Evolutionary conservation across 2,329 filamentous ascomycete genomes (phyloP).

Genomic region (Exserohilum rostratum): DNA sequence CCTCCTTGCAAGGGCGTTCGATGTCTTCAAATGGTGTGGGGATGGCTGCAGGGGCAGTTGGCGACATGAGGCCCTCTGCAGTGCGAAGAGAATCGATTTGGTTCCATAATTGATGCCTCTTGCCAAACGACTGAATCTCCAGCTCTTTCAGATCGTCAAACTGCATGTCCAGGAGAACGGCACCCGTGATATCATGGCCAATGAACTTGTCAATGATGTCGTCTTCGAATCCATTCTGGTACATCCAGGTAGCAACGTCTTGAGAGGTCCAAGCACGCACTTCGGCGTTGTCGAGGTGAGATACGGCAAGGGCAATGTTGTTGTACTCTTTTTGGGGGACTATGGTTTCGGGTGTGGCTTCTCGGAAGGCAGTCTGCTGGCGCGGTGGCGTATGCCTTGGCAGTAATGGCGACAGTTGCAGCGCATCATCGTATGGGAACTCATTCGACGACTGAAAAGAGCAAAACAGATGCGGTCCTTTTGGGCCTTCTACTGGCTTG

Average conservation of each 20-base stretch:
- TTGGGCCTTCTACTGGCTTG: constrained; percentile 77
- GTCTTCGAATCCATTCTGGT: constrained; percentile 78
- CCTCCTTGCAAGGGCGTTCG: constrained; percentile 52
- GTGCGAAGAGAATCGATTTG: constrained; percentile 73
- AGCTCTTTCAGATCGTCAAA: constrained; percentile 86
- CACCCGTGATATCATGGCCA: constrained; percentile 89
- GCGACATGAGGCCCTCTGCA: constrained; percentile 48
- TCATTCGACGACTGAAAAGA: constrained; percentile 67
- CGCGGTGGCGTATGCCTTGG: constrained; percentile 62
- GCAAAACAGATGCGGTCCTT: constrained; percentile 85
- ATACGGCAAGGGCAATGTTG: constrained; percentile 57
- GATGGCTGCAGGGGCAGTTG: constrained; percentile 51
- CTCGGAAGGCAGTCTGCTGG: constrained; percentile 51
- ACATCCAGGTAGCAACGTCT: constrained; percentile 87
- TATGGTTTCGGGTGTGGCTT: constrained; percentile 45
- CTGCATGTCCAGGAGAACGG: constrained; percentile 86
- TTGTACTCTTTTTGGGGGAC: constrained; percentile 53
- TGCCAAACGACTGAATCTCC: constrained; percentile 80
- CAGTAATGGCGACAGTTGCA: constrained; percentile 76
- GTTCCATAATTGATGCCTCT: constrained; percentile 79
- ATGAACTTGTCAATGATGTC: constrained; percentile 82
- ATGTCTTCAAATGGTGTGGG: constrained; percentile 58
- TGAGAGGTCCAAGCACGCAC: constrained; percentile 73
- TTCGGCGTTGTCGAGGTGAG: constrained; percentile 65
- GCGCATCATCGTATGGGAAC: constrained; percentile 56